Base-by-base conservation (phyloP, 345 rosid species). In the Syzygium oleosum region DNA sequence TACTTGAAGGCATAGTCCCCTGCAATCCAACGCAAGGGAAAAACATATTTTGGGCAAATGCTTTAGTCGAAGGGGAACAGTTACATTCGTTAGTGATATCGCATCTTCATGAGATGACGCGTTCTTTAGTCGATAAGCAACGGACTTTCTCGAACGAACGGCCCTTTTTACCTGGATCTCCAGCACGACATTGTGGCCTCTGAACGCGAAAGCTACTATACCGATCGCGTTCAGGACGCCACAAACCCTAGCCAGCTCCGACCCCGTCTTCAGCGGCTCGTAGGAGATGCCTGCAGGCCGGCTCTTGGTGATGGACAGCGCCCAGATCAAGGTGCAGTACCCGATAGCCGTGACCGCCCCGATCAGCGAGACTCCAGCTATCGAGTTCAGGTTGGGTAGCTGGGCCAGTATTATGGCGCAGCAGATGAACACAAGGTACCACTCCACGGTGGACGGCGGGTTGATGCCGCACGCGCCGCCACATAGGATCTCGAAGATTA, bases 101-200 rank as follows among this genome's bases (percentile, higher is more conserved):
- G 77, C 41, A 51, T 31, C 52, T 53, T 41, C 87, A 65, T 21
- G 19, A 41, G 43, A 4, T 41, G 43, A 10, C 4, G 25, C 58
- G 34, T 21, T 8, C 52, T 85, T 41, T 17, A 85, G 83, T 29
- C 38, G 25, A 38, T n/a, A 13, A 23, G 80, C 41, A 73, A 52
- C 46, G 0, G 9, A 68, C 80, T 68, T 68, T 34, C 53, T 51
- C 34, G n/a, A 52, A 23, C 0, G 27, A 5, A 0, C 14, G 8
- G 3, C 12, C 54, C 1, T 25, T 2, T 84, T 65, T 49, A 93
- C 96, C 94, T 94, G 95, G 89, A 94, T 91, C 87, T 94, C 95
- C 5, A 94, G 94, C 49, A 93, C 94, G 31, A 93, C 92, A 88
- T 94, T 93, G 87, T 94, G 97, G 73, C 97, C 95, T 90, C 97